phyloP scores from a whole-genome alignment of 345 rosid genomes.

The Linum trigynum region DNA sequence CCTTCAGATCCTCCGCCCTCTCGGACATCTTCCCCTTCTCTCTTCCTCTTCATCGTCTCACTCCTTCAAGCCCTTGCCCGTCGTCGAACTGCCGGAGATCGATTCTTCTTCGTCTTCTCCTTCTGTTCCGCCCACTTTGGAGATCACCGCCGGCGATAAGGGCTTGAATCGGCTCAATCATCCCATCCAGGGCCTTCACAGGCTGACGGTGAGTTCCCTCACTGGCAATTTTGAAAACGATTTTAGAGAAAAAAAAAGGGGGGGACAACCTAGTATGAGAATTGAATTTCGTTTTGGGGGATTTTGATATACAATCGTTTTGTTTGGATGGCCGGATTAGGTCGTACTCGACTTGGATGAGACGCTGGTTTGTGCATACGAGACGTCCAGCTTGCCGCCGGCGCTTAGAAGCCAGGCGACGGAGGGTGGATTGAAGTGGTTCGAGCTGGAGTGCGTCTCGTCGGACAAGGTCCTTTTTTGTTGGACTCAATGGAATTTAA shows the following conservation, averaged over 20 bases:
- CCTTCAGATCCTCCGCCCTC: slow-evolving; percentile 50
- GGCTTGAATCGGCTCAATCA: slow-evolving; percentile 14
- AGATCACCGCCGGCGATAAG: slow-evolving; percentile 32
- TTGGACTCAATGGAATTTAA: not conserved
- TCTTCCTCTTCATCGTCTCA: slow-evolving; percentile 45
- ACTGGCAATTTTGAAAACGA: not conserved
- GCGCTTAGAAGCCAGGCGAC: slow-evolving; percentile 53
- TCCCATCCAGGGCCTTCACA: slow-evolving; percentile 18
- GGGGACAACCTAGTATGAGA: not conserved
- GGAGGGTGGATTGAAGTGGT: slow-evolving; percentile 77
- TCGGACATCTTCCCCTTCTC: slow-evolving; percentile 62
- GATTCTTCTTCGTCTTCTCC: slow-evolving; percentile 15
- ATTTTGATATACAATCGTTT: not conserved
- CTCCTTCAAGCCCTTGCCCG: slow-evolving; percentile 66
- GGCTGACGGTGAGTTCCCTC: slow-evolving; percentile 45
- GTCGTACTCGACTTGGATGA: slow-evolving; percentile 98
- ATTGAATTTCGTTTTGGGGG: not conserved
- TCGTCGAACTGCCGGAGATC: slow-evolving; percentile 52
- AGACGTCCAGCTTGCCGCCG: slow-evolving; percentile 70
- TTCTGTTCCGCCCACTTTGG: slow-evolving; percentile 28
- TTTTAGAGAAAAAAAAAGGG: not conserved
- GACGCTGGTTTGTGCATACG: slow-evolving; percentile 88
- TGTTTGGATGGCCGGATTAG: slow-evolving; percentile 27
- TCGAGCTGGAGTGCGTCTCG: slow-evolving; percentile 84
- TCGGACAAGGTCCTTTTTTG: slow-evolving; percentile 66